These are phyloP conservation scores for Thymus mandschuricus DNA, from an alignment of 257 asterid genomes.

Conservation along the genomic window DNA sequence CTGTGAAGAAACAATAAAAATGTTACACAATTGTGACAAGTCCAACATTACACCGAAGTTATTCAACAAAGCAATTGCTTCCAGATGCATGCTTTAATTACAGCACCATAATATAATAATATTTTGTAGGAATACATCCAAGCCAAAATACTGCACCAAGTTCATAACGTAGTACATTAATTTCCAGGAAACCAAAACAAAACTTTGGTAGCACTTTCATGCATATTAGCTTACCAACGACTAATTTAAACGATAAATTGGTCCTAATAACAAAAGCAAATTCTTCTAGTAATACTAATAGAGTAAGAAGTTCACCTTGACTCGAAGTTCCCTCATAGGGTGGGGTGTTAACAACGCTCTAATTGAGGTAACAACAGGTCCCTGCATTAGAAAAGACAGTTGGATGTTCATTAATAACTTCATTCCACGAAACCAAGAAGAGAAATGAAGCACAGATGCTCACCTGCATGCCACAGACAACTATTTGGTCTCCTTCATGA, in stretches of 20 bases:
- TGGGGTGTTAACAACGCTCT: conserved; percentile 96
- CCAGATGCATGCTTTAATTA: conserved; percentile 19
- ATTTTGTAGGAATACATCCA: conserved; percentile 4
- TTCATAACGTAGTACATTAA: conserved; percentile 8
- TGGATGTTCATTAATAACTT: conserved; percentile 24
- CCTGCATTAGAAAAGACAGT: conserved; percentile 48
- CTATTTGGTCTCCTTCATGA: conserved; percentile 96
- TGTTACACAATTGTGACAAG: background rate
- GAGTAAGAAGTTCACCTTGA: conserved; percentile 63
- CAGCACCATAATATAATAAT: background rate
- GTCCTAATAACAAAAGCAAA: conserved; percentile 1
- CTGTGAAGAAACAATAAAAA: conserved; percentile 45
- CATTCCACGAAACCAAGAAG: conserved; percentile 21
- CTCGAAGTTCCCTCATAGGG: conserved; percentile 99
- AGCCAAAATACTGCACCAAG: conserved; percentile 20
- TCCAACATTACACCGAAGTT: background rate
- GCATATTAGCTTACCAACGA: conserved; percentile 5
- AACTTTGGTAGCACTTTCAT: conserved; percentile 15
- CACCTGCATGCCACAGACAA: conserved; percentile 97
- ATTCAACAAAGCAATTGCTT: background rate
- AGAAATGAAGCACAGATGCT: conserved; percentile 25
- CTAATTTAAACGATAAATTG: conserved; percentile 11
- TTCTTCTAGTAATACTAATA: conserved; percentile 1
- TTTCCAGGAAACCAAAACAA: conserved; percentile 14
- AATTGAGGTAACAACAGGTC: conserved; percentile 83